Evolutionary conservation across 2,329 filamentous ascomycete species (phyloP).

Genomic region (Nemania abortiva): DNA sequence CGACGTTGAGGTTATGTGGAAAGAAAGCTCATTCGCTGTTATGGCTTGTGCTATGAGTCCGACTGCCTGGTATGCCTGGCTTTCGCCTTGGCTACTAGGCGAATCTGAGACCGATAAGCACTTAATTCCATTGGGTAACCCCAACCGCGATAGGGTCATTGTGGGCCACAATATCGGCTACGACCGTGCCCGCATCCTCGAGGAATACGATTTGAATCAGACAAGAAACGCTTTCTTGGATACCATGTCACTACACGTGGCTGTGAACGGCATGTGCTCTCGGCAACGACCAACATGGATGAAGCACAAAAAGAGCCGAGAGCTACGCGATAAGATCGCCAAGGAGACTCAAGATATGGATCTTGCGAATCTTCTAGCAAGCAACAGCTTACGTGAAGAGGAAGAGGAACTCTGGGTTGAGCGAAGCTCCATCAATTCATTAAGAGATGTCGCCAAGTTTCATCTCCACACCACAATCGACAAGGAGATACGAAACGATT

Average conservation of each 20-base stretch:
- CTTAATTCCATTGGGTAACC: constrained; percentile 87
- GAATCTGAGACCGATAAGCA: constrained; percentile 83
- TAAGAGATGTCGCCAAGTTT: constrained; percentile 95
- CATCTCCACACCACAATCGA: constrained; percentile 93
- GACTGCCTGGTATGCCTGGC: constrained; percentile 95
- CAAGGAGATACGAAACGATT: constrained; percentile 87
- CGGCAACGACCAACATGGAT: constrained; percentile 97
- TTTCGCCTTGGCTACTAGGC: constrained; percentile 93
- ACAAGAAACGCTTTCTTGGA: constrained; percentile 90
- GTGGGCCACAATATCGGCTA: constrained; percentile 97
- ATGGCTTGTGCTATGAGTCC: constrained; percentile 96
- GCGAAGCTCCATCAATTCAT: constrained; percentile 92
- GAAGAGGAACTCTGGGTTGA: constrained; percentile 97
- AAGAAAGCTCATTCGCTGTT: constrained; percentile 89
- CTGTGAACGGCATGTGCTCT: constrained; percentile 99
- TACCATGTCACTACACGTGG: constrained; percentile 98
- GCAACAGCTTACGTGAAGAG: constrained; percentile 76
- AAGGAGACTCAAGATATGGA: constrained; percentile 78
- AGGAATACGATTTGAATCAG: constrained; percentile 89
- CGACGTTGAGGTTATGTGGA: constrained; percentile 97
- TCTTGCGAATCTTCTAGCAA: constrained; percentile 76
- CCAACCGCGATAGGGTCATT: constrained; percentile 77
- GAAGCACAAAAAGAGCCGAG: constrained; percentile 91
- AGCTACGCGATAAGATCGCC: constrained; percentile 83
- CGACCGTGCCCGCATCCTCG: constrained; percentile 86